Evolutionary conservation across 768 basidiomycete species (phyloP), one percentile per base, ranked within the genome.

Genomic region (Boletus rubescentipes): DNA sequence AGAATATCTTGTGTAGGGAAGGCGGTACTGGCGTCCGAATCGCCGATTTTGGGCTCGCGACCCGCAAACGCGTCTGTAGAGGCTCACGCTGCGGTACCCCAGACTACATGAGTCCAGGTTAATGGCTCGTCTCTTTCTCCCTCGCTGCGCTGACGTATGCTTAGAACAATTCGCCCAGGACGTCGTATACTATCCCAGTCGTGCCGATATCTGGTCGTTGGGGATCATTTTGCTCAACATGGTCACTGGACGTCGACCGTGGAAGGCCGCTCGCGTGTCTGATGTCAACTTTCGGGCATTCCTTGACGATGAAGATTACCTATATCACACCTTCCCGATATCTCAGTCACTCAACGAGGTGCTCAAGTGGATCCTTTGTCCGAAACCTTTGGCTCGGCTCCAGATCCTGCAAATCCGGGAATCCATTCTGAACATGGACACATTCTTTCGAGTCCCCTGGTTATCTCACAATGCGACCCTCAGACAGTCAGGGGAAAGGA

Each of bases 151-250:
- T 65, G 18, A 61, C 55, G 8, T 10, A 0, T 23, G 8, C 5
- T 7, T 26, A 58, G 20, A 67, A 85, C 87, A 88, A 68, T 85
- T 84, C 61, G 73, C 82, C 45, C 75, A 77, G 16, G 64, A 79
- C 32, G 62, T 75, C 51, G 64, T 77, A 51, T 67, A 58, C 20
- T 68, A 57, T 20, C 59, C 67, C 2, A 55, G 60, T 39, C 65
- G 72, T 36, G 75, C 51, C 4, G 87, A 89, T 58, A 77, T 88
- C 54, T 89, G 88, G 88, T 77, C 87, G 9, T 69, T 89, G 21
- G 88, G 87, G 18, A 79, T 96, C 57, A 88, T 96, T 58, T 79
- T 96, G 50, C 78, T 87, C 60, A 94, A 92, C 69, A 81, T 96
- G 73, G 83, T 89, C 43, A 85, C 85, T 50, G 85, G 86, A 16